Conservation (phyloP, 495 filamentous ascomycete genomes). For the Hypoxylon cercidicola region DNA sequence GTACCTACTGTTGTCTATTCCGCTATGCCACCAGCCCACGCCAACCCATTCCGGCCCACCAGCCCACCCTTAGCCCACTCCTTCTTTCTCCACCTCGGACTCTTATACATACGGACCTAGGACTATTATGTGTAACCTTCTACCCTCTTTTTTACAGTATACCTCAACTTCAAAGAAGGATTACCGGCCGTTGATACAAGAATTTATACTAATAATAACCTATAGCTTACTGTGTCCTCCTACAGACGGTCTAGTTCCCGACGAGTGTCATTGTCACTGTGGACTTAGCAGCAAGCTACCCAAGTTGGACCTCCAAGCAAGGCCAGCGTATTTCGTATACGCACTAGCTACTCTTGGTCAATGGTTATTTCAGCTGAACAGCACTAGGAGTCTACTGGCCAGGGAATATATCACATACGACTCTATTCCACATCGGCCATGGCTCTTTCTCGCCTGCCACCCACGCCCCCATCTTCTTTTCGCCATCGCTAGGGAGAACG, state of each 20-base stretch:
- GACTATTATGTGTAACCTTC: background rate
- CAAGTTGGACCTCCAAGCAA: conserved; percentile 4
- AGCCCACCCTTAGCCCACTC: background rate
- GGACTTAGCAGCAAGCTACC: conserved; percentile 2
- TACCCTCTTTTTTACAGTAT: background rate
- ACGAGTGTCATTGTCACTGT: conserved; percentile 6
- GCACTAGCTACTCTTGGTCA: conserved; percentile 30
- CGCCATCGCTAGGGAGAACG: conserved; percentile 16
- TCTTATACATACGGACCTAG: background rate
- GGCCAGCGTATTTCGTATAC: conserved; percentile 4
- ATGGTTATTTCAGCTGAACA: conserved; percentile 25
- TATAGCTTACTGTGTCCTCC: conserved; percentile 6
- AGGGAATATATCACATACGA: conserved; percentile 13
- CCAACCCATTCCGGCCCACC: background rate
- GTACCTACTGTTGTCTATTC: background rate
- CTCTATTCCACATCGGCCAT: conserved; percentile 16
- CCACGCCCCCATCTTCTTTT: conserved; percentile 25
- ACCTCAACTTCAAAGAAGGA: background rate
- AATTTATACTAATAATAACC: background rate
- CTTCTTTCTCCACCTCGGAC: background rate
- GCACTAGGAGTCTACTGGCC: conserved; percentile 17
- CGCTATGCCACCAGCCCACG: background rate
- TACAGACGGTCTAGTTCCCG: too few relatives aligned
- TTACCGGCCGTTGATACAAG: conserved; percentile 3
- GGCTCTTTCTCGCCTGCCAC: conserved; percentile 1